Conservation (phyloP, 441 rosid species). For the Croton laevigatus region DNA sequence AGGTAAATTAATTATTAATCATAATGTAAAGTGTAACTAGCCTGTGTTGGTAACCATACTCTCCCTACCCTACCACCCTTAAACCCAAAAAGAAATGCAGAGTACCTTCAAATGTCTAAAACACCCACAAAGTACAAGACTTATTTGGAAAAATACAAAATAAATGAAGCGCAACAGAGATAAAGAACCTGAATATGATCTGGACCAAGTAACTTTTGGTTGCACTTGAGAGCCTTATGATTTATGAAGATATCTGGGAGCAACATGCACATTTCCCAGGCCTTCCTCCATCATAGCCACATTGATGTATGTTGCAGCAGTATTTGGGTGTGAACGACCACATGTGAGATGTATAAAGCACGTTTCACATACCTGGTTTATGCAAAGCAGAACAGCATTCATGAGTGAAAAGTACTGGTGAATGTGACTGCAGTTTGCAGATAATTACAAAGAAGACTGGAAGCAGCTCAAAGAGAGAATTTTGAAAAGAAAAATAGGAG, state of each 20-base stretch:
- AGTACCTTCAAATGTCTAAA: conserved; percentile 6
- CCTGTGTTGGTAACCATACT: not conserved
- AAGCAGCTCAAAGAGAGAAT: not conserved
- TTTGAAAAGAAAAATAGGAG: not conserved
- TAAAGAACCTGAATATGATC: conserved; percentile 67
- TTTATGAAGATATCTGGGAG: conserved; percentile 73
- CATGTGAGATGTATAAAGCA: conserved; percentile 68
- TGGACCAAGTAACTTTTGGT: conserved; percentile 60
- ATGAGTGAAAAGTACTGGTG: not conserved
- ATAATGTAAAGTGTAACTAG: not conserved
- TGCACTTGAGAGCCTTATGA: conserved; percentile 70
- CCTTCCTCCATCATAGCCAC: conserved; percentile 90
- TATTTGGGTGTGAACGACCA: conserved; percentile 71
- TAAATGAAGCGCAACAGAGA: conserved; percentile 5
- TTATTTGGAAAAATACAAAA: conserved; percentile 8
- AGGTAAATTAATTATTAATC: not conserved
- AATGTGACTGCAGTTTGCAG: not conserved
- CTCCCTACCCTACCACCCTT: not conserved
- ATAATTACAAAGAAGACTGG: not conserved
- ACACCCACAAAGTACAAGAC: not conserved
- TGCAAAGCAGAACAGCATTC: conserved; percentile 7
- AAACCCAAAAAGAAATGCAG: not conserved
- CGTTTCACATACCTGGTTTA: conserved; percentile 62
- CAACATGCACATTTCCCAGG: conserved; percentile 66
- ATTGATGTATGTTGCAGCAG: conserved; percentile 70